Percentiles rank a stretch among this genome's conserved stretches.
Evolutionary conservation across 495 filamentous ascomycete genomes (phyloP).

Genomic region (Daldinia grandis): DNA sequence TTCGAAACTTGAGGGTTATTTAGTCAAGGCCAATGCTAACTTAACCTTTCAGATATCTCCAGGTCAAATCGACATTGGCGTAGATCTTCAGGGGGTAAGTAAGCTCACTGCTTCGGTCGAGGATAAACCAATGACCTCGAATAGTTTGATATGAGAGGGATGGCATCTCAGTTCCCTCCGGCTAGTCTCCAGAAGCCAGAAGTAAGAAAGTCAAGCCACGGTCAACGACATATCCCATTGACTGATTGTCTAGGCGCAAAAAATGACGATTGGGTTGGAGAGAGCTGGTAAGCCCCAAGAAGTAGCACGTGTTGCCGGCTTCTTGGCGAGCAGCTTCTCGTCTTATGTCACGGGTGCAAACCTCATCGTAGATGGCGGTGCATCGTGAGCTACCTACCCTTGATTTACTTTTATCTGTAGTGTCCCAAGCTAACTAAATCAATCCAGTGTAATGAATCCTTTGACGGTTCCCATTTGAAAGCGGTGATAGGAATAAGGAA

Average conservation of each 20-base stretch:
- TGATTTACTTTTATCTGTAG: conserved; percentile 5
- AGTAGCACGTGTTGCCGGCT: conserved; percentile 66
- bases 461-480: not conserved
- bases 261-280: conserved; percentile 43
- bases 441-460: not conserved
- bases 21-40: not conserved
- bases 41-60: not conserved
- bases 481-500: not conserved
- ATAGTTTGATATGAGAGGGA: conserved; percentile 62
- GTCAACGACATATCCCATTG: not conserved
- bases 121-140: not conserved
- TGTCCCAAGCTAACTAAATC: not conserved
- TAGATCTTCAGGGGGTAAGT: not conserved
- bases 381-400: conserved; percentile 53
- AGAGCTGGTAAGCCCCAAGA: conserved; percentile 55
- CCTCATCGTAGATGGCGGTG: conserved; percentile 65
- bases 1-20: not conserved
- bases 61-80: not conserved
- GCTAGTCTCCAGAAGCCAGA: conserved; percentile 61
- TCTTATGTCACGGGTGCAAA: conserved; percentile 65
- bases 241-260: conserved; percentile 24
- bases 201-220: conserved; percentile 34
- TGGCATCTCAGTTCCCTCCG: conserved; percentile 64
- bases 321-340: conserved; percentile 64
- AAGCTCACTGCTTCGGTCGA: not conserved